Evolutionary conservation across 2,329 filamentous ascomycete species (phyloP).

Genomic region (Zarea fungicola): DNA sequence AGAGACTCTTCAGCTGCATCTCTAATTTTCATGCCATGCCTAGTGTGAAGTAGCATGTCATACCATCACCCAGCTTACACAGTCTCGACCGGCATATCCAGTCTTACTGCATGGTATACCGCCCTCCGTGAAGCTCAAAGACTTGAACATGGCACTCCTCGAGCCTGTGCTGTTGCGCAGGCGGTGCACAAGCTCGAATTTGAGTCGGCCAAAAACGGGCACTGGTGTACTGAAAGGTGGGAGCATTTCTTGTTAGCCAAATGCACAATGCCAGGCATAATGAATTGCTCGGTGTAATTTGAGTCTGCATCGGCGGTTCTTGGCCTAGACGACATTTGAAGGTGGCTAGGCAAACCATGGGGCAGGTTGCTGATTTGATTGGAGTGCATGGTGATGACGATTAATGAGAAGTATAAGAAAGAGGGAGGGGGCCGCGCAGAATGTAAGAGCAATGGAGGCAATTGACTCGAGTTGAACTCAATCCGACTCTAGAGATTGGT

Average conservation of each 20-base stretch:
- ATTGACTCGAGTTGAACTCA: too few relatives aligned
- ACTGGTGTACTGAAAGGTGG: constrained; percentile 22
- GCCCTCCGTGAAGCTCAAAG: background rate
- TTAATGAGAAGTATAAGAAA: too few relatives aligned
- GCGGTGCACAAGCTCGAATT: constrained; percentile 21
- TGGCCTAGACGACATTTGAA: background rate
- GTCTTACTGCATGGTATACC: background rate
- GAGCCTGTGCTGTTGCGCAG: constrained; percentile 21
- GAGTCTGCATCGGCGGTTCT: background rate
- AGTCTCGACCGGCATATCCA: constrained; percentile 1
- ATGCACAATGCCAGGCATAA: background rate
- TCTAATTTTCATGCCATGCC: background rate
- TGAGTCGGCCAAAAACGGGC: constrained; percentile 25
- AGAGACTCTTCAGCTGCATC: too few relatives aligned
- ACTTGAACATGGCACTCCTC: constrained; percentile 22
- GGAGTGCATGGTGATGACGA: too few relatives aligned
- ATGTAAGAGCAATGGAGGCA: too few relatives aligned
- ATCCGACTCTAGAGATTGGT: too few relatives aligned
- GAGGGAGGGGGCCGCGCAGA: too few relatives aligned
- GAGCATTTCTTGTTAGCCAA: constrained; percentile 26
- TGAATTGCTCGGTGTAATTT: background rate
- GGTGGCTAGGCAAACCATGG: too few relatives aligned
- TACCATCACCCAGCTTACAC: background rate
- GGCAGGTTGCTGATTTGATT: too few relatives aligned
- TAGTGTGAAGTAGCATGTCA: background rate